These are phyloP conservation scores for Phytophthora sp. DNA, from an alignment of 352 stramenopile genomes.

Conservation along the genomic window DNA sequence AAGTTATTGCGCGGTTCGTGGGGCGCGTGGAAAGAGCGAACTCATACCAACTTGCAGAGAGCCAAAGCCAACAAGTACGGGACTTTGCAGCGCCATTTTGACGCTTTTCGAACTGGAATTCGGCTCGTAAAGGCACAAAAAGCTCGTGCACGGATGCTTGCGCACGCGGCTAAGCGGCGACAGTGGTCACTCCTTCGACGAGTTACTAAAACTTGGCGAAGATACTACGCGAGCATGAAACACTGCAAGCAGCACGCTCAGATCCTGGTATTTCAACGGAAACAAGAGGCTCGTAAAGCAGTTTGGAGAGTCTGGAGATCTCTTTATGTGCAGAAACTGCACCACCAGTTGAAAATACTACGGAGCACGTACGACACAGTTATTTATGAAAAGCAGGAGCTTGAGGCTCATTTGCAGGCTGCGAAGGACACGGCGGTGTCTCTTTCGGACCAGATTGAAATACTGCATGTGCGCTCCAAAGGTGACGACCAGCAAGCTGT, in stretches of 20 bases:
- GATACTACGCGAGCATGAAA: slow-evolving; percentile 20
- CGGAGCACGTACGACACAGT: slow-evolving; percentile 18
- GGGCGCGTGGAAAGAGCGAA: slow-evolving; percentile 52
- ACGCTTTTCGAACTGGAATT: slow-evolving; percentile 52
- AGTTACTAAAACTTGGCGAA: slow-evolving; percentile 33
- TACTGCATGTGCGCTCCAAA: slow-evolving; percentile 37
- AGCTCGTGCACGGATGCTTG: slow-evolving; percentile 31
- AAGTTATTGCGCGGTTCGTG: slow-evolving; percentile 68
- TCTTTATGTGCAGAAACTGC: slow-evolving; percentile 24
- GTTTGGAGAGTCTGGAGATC: slow-evolving; percentile 57
- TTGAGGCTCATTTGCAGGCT: slow-evolving; percentile 55
- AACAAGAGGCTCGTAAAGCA: slow-evolving; percentile 18
- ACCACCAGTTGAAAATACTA: slow-evolving; percentile 24
- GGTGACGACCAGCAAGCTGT: slow-evolving; percentile 36
- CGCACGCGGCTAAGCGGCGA: slow-evolving; percentile 35
- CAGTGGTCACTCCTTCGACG: slow-evolving; percentile 29
- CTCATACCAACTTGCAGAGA: slow-evolving; percentile 44
- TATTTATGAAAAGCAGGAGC: slow-evolving; percentile 45
- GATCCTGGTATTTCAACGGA: slow-evolving; percentile 27
- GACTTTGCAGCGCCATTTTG: slow-evolving; percentile 54
- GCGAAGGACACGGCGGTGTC: slow-evolving; percentile 44
- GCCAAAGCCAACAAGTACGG: slow-evolving; percentile 56
- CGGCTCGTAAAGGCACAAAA: slow-evolving; percentile 31
- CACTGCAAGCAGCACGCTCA: slow-evolving; percentile 27
- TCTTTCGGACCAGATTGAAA: slow-evolving; percentile 46